These are phyloP conservation scores for Jimgerdemannia flammicorona DNA, from an alignment of 192 early-diverging fungal species.

Conservation along the genomic window DNA sequence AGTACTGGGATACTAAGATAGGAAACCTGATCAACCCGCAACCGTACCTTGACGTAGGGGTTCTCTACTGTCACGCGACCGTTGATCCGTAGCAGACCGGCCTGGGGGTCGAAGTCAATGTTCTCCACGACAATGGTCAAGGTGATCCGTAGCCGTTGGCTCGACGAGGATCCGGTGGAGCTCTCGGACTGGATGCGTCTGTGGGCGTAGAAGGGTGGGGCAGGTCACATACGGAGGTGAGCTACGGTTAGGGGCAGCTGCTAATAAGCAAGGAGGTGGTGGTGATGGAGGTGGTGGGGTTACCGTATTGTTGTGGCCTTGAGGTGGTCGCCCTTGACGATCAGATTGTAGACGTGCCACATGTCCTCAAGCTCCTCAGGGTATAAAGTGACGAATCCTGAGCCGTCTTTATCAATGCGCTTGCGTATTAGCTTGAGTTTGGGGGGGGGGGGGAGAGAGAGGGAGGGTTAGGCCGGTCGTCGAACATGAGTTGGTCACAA, in stretches of 20 bases:
- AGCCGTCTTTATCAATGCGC: conserved; percentile 71
- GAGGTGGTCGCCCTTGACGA: conserved; percentile 82
- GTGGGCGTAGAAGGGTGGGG: conserved; percentile 5
- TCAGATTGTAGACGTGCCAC: conserved; percentile 94
- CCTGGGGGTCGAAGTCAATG: conserved; percentile 90
- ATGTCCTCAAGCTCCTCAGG: conserved; percentile 96
- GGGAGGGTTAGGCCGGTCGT: background rate
- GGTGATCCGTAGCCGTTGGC: conserved; percentile 71
- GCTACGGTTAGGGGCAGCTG: no score
- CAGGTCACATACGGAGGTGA: background rate
- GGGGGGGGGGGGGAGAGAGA: background rate
- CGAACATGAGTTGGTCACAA: background rate
- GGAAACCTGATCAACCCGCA: no score
- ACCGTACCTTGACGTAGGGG: conserved; percentile 78
- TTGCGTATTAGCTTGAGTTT: conserved; percentile 56
- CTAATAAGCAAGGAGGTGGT: no score
- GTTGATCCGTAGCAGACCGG: conserved; percentile 78
- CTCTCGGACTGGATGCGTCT: conserved; percentile 88
- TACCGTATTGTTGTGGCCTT: conserved; percentile 84
- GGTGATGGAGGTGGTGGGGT: background rate
- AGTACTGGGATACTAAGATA: background rate
- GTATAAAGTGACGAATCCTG: conserved; percentile 77
- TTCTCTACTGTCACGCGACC: conserved; percentile 86
- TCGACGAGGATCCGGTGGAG: conserved; percentile 83
- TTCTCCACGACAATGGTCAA: conserved; percentile 83